Base-by-base conservation (phyloP, 1,139 yeast genomes). In the Lodderomyces pseudojiufengensis region DNA sequence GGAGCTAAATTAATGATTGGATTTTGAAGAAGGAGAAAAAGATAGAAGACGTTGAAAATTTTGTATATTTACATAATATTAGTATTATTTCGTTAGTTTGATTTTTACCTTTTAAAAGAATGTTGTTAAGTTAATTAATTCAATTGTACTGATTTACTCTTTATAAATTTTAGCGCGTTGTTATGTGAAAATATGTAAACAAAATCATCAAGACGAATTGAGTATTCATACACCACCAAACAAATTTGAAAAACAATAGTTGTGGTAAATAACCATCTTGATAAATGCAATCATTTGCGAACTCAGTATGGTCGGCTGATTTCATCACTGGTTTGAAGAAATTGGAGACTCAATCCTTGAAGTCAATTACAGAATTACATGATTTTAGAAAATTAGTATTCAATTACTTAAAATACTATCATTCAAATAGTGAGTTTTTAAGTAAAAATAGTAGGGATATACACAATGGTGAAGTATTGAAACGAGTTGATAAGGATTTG, bases 1-100 rank as follows among this genome's bases (percentile, higher is more conserved):
- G 49, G 57, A 37, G 76, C 73, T 27, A 73, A 67, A 49, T 73
- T 84, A 53, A 67, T 84, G 77, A 70, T 84, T 53, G 83, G 90
- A 37, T 81, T 27, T 23, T 23, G 5, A 27, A 16, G 16, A 27
- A 27, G 23, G 30, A 27, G 12, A 23, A 27, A 18, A 23, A 27
- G 30, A 16, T 14, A 9, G 30, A 27, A 18, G 30, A 27, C 23
- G 20, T 18, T 27, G 30, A 27, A 18, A 12, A 27, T n/a, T 23
- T 23, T 3, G 20, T 11, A 10, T 27, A 18, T 27, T 18, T n/a
- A n/a, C n/a, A n/a, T n/a, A n/a, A n/a, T n/a, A n/a, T 18, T 18
- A 5, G 20, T 18, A 5, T 18, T 18, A 18, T 18, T 18, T 18
- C 7, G 20, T 18, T 18, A 18, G 20, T 5, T 18, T 18, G 20